Conservation (phyloP, 116 monocot species). For the Trichopus zeylanicus region DNA sequence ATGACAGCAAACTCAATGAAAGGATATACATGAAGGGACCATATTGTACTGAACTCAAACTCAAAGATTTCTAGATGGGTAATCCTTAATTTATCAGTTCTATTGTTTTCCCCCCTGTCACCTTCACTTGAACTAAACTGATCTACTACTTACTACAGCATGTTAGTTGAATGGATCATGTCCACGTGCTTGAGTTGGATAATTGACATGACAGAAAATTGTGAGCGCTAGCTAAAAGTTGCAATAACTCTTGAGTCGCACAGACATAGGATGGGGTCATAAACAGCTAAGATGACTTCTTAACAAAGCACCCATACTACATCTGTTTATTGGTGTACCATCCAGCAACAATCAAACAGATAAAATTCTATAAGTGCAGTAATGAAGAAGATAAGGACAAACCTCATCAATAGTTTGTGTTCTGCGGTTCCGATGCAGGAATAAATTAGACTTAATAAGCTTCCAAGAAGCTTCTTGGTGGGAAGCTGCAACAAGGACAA, state of each 20-base stretch:
- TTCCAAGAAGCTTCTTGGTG: conserved; percentile 43
- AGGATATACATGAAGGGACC: too few species aligned
- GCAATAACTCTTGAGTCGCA: too few species aligned
- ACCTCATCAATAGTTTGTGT: conserved; percentile 92
- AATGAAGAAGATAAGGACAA: conserved; percentile 6
- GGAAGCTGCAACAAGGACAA: conserved; percentile 28
- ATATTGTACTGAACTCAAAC: too few species aligned
- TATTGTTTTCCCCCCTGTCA: too few species aligned
- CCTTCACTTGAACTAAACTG: too few species aligned
- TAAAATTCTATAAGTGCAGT: not conserved
- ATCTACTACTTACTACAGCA: too few species aligned
- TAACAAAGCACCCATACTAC: not conserved
- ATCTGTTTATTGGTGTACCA: not conserved
- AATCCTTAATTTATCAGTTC: too few species aligned
- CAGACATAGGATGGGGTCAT: not conserved
- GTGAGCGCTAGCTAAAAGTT: not conserved
- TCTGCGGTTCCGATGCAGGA: conserved; percentile 76
- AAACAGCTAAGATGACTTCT: not conserved
- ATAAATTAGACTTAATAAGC: conserved; percentile 62
- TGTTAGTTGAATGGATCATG: not conserved
- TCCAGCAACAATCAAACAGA: not conserved
- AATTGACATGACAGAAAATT: not conserved
- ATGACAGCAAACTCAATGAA: too few species aligned
- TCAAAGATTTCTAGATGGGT: too few species aligned
- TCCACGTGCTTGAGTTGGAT: not conserved